Evolutionary conservation across 1,284 basidiomycete species (phyloP).

Genomic region (Ceratobasidium sp.): DNA sequence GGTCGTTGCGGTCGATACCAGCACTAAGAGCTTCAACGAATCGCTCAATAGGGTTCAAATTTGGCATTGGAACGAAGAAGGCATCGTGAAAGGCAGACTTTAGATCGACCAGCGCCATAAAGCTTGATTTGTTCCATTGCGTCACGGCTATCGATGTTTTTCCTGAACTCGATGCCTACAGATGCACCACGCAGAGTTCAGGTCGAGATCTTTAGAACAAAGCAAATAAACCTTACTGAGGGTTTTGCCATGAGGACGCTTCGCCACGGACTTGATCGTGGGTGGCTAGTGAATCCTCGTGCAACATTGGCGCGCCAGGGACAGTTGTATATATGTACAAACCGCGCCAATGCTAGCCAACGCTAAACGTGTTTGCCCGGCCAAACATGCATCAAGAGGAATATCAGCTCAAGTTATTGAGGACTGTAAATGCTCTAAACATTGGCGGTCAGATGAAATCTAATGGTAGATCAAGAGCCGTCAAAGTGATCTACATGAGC

Average conservation of each 20-base stretch:
- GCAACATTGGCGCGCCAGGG: conserved; percentile 17
- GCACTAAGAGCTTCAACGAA: neutral
- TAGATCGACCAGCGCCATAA: neutral
- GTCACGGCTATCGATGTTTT: neutral
- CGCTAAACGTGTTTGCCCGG: neutral
- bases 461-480: too few relatives aligned
- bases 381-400: too few relatives aligned
- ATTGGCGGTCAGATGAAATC: too few relatives aligned
- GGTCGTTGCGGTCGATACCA: neutral
- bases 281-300: neutral
- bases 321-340: conserved; percentile 3
- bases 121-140: conserved; percentile 20
- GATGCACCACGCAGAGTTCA: too few relatives aligned
- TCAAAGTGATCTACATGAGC: too few relatives aligned
- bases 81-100: neutral
- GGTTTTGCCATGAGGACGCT: neutral
- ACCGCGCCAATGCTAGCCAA: neutral
- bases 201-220: neutral
- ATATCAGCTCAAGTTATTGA: too few relatives aligned
- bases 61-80: neutral
- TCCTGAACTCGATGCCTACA: too few relatives aligned
- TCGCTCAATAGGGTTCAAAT: neutral
- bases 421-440: too few relatives aligned
- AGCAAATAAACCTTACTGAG: neutral
- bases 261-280: neutral